Base-by-base conservation (phyloP, 2,329 filamentous ascomycete species). In the Fusarium solani-melongenae region DNA sequence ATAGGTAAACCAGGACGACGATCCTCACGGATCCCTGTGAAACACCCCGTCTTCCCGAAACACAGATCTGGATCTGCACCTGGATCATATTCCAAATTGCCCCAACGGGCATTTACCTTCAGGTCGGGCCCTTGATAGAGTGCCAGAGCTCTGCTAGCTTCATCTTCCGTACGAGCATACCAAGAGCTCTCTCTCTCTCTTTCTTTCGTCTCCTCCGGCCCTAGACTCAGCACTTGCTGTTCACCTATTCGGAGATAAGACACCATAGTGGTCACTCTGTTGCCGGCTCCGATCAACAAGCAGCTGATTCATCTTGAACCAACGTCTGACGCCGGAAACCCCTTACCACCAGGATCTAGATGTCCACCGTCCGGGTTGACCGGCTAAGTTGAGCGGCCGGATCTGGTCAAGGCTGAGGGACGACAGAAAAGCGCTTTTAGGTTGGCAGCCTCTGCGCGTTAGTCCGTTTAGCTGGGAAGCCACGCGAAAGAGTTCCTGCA, bases 401-500 rank as follows among this genome's bases (percentile, higher is more conserved):
- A 74, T 74, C 58, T 69, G 65, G 72, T 49, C 59, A 74, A 74
- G 71, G 51, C 64, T 72, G 64, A 51, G 56, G 15, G 39, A 36
- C 38, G 46, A 31, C 34, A 58, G 11, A 56, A 31, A 27, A 63
- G 36, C 51, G 57, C 27, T n/a, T 64, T 61, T 53, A 36, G 68
- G 53, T 60, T 51, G 59, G 15, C 36, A 72, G 56, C 29, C 38
- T 74, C 31, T 62, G 27, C 29, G 36, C 22, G 53, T 53, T 34
- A 29, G 27, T 11, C 49, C 38, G 27, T 49, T 63, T 62, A 49
- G 65, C 56, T 24, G 11, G 24, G 34, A 56, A 74, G 65, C 56
- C 69, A 70, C 38, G 5, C 38, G 17, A 17, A 12, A 17, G 12
- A 17, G 34, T 39, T 14, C 27, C 14, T 29, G 20, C 10, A 2